Base-by-base conservation (phyloP, 2,329 filamentous ascomycete genomes). In the Ophiostoma tasmaniense region DNA sequence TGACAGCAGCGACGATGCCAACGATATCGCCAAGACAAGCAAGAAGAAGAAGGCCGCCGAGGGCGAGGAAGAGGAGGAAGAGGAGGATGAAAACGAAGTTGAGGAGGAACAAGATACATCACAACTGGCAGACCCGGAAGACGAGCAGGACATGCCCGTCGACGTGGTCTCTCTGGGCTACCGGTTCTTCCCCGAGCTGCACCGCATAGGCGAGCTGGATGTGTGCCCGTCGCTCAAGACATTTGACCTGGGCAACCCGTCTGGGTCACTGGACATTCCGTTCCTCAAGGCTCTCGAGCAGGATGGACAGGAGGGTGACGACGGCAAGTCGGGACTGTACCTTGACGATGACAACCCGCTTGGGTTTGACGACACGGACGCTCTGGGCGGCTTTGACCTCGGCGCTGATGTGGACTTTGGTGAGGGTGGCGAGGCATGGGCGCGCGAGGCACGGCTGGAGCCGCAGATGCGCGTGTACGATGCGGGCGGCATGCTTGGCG, bases 361-460 rank as follows among this genome's bases (percentile, higher is more conserved):
- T 68, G 93, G 91, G 13, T 96, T 96, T 73, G 90, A 93, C 71
- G 89, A 91, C 72, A 90, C 93, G 73, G 92, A 93, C 73, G 85
- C 84, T 50, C 81, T 93, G 50, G 91, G 88, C 61, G 89, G 85
- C 64, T 92, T 92, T 67, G 90, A 92, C 71, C 80, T 89, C 64
- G 85, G 87, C 64, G 82, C 80, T 7, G 90, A 96, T 72, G 86
- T 92, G 68, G 91, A 91, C 14, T 99, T 99, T 76, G 95, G 95
- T 33, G 93, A 98, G 77, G 95, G 95, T 70, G 95, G 95, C 72
- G 95, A 99, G 77, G 92, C 90, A 1, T 99, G 95, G 94, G 95
- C 94, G 5, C 88, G 89, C 73, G 92, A 97, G 77, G 93, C 93
- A 55, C 93, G 91, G 13, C 81, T 94, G 25, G 91, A 94, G 74